These are phyloP conservation scores for Candida cerambycidarum DNA, from an alignment of 805 yeast species.

Conservation along the genomic window DNA sequence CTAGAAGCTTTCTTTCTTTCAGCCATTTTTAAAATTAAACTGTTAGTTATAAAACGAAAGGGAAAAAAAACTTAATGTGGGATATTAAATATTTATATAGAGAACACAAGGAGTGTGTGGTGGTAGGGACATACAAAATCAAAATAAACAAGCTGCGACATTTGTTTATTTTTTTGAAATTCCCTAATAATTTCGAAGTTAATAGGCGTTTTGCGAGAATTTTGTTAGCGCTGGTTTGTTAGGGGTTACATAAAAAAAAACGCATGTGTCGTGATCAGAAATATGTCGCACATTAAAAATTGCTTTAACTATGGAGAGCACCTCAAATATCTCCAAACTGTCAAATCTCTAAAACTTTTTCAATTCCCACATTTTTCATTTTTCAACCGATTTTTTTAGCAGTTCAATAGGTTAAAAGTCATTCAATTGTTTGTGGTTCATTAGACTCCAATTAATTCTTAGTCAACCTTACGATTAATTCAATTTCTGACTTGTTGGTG, in stretches of 20 bases:
- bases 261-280: not conserved
- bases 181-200: not conserved
- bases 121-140: not conserved
- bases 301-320: slow-evolving; percentile 1
- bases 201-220: not conserved
- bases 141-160: slow-evolving; percentile 9
- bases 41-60: not conserved
- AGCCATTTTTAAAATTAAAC: slow-evolving; percentile 15
- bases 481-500: not conserved
- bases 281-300: slow-evolving; percentile 1
- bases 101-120: not conserved
- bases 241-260: not conserved
- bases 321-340: not conserved
- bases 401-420: too few relatives aligned
- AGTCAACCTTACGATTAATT: not conserved
- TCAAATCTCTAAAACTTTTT: slow-evolving; percentile 9
- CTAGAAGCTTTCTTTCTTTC: slow-evolving; percentile 46
- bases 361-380: slow-evolving; percentile 11
- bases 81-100: slow-evolving; percentile 1
- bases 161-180: slow-evolving; percentile 5
- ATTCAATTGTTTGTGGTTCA: too few relatives aligned
- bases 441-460: too few relatives aligned
- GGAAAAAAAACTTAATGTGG: not conserved
- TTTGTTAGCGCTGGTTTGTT: not conserved
- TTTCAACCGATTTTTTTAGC: not conserved